Percentiles rank a stretch among this genome's conserved stretches.
Evolutionary conservation across 805 yeast species (phyloP).

Genomic region (Starmerella bombicola): DNA sequence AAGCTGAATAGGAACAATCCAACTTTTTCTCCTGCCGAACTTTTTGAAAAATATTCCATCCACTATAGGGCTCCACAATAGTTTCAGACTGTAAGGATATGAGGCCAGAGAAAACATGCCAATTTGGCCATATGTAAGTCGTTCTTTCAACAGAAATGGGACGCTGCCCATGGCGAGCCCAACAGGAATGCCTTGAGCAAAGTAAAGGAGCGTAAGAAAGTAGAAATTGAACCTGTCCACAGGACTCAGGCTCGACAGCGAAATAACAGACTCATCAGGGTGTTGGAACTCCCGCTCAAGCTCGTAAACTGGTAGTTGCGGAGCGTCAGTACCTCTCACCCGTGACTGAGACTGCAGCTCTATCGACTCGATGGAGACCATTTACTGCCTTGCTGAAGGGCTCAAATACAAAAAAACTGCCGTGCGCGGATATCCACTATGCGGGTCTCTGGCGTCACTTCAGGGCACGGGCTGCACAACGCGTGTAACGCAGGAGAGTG

Average conservation of each 20-base stretch:
- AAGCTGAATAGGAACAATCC: conserved; percentile 89
- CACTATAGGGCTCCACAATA: conserved; percentile 91
- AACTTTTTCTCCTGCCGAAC: conserved; percentile 74
- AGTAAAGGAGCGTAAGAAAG: conserved; percentile 58
- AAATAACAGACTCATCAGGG: conserved; percentile 12
- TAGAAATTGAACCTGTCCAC: conserved; percentile 63
- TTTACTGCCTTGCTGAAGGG: no score
- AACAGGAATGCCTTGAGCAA: conserved; percentile 92
- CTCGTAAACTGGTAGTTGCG: conserved; percentile 10
- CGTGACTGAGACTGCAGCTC: conserved; percentile 14
- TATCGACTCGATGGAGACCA: conserved; percentile 4
- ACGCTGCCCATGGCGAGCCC: conserved; percentile 91
- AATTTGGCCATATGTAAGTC: conserved; percentile 73
- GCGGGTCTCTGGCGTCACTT: no score
- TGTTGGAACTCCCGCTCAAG: conserved; percentile 1
- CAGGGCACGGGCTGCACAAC: no score
- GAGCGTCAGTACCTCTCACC: conserved; percentile 2
- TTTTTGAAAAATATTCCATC: conserved; percentile 63
- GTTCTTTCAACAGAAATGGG: conserved; percentile 77
- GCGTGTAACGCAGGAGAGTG: no score
- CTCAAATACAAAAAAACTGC: no score
- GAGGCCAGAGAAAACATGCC: conserved; percentile 87
- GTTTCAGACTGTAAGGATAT: conserved; percentile 84
- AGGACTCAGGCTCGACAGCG: conserved; percentile 25
- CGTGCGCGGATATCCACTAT: no score